Conservation (phyloP, 768 basidiomycete species). For the Phanerochaete sordida region DNA sequence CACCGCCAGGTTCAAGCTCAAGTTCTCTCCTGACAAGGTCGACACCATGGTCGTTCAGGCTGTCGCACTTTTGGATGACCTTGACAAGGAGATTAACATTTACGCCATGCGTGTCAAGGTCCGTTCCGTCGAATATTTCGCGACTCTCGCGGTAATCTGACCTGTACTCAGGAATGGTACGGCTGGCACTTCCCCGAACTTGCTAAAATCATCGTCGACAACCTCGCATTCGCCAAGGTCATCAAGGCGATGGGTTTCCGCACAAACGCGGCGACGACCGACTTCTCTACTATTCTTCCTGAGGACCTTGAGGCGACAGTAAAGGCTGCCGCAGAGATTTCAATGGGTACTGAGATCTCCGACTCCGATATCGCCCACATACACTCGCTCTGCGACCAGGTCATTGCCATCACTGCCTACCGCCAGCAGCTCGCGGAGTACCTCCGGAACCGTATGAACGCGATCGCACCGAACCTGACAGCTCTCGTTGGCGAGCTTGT, state of each 20-base stretch:
- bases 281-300: slow-evolving; percentile 87
- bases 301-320: slow-evolving; percentile 96
- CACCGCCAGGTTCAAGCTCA: slow-evolving; percentile 84
- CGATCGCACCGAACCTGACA: slow-evolving; percentile 96
- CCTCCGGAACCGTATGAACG: slow-evolving; percentile 95
- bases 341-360: slow-evolving; percentile 99
- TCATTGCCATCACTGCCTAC: slow-evolving; percentile 94
- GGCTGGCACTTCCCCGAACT: slow-evolving; percentile 99
- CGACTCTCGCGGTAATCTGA: slow-evolving; percentile 2
- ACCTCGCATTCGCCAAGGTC: slow-evolving; percentile 94
- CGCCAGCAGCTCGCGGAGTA: slow-evolving; percentile 95
- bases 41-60: slow-evolving; percentile 99
- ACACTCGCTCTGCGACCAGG: slow-evolving; percentile 94
- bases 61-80: slow-evolving; percentile 93
- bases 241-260: slow-evolving; percentile 96
- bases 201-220: slow-evolving; percentile 97
- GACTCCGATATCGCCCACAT: slow-evolving; percentile 97
- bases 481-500: slow-evolving; percentile 77
- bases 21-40: slow-evolving; percentile 99
- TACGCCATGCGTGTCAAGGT: slow-evolving; percentile 99
- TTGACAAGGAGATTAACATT: slow-evolving; percentile 99
- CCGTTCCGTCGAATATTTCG: slow-evolving; percentile 16
- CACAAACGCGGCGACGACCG: slow-evolving; percentile 84
- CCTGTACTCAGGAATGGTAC: slow-evolving; percentile 99
- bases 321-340: slow-evolving; percentile 95